These are phyloP conservation scores for Corynascus novoguineensis DNA, from an alignment of 495 filamentous ascomycete genomes.

Conservation along the genomic window DNA sequence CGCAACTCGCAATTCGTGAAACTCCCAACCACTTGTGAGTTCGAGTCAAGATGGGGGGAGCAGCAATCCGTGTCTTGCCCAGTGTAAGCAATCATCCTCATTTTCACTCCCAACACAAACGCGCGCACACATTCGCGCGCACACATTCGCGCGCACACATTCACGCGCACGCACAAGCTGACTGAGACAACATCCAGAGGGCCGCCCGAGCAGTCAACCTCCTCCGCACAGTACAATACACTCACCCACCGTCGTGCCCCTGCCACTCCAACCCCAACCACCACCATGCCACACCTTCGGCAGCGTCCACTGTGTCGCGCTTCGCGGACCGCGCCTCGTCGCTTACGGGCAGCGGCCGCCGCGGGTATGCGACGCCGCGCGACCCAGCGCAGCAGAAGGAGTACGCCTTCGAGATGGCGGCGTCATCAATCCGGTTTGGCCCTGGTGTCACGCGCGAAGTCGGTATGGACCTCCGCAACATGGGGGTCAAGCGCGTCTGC, in stretches of 20 bases:
- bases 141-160: background rate
- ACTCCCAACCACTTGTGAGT: background rate
- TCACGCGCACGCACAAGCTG: background rate
- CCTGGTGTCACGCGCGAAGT: slow-evolving; percentile 92
- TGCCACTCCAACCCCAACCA: slow-evolving; percentile 83
- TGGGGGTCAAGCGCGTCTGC: slow-evolving; percentile 78
- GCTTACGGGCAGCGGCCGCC: slow-evolving; percentile 15
- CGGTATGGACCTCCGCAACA: slow-evolving; percentile 96
- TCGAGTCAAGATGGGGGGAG: slow-evolving; percentile 39
- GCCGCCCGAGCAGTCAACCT: slow-evolving; percentile 74
- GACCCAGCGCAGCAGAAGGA: slow-evolving; percentile 74
- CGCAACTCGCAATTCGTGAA: background rate
- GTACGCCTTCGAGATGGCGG: slow-evolving; percentile 98
- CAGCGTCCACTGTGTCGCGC: slow-evolving; percentile 30
- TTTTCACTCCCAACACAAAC: too few relatives aligned
- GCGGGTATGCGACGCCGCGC: slow-evolving; percentile 62
- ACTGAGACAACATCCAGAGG: slow-evolving; percentile 40
- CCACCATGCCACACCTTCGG: slow-evolving; percentile 46
- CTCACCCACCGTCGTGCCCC: slow-evolving; percentile 83
- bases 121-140: background rate
- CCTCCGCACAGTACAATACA: slow-evolving; percentile 81
- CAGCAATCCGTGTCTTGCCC: slow-evolving; percentile 52
- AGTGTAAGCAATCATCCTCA: slow-evolving; percentile 33
- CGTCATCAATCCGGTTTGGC: slow-evolving; percentile 88
- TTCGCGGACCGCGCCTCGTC: slow-evolving; percentile 25